Evolutionary conservation across 2,329 filamentous ascomycete species (phyloP).

Genomic region (Neofusicoccum laricinum): DNA sequence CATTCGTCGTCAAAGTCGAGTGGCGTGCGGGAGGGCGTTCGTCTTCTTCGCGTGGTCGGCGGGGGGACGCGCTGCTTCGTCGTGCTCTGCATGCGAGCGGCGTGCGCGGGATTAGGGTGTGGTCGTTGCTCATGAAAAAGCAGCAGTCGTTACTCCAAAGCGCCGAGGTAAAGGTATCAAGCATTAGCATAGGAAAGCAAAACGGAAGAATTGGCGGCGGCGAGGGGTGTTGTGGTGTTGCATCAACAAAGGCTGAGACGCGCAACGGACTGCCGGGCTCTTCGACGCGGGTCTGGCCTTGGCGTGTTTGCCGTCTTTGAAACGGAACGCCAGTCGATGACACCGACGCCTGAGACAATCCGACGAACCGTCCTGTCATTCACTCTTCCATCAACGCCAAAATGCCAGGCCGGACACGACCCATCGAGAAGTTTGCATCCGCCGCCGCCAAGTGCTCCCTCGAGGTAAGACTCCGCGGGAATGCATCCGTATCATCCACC

Average conservation of each 20-base stretch:
- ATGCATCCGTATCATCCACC: not conserved
- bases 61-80: constrained; percentile 31
- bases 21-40: not conserved
- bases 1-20: constrained; percentile 36
- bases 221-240: not conserved
- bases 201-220: constrained; percentile 14
- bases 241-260: constrained; percentile 8
- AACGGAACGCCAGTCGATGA: not conserved
- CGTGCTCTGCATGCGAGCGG: constrained; percentile 39
- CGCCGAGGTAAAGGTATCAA: constrained; percentile 2
- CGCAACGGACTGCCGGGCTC: not conserved
- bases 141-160: constrained; percentile 4
- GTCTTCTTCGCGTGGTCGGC: not conserved
- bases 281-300: not conserved
- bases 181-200: constrained; percentile 9
- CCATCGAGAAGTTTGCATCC: constrained; percentile 67
- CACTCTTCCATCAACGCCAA: not conserved
- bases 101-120: constrained; percentile 6
- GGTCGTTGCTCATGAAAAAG: constrained; percentile 10
- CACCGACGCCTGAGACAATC: not conserved
- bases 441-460: constrained; percentile 63
- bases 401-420: constrained; percentile 54
- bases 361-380: not conserved
- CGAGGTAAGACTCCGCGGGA: constrained; percentile 50
- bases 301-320: constrained; percentile 4